A percentile compares a stretch with the other conserved stretches of the same genome.
phyloP scores from a whole-genome alignment of 176 grass and related monocot genomes.

The Leersia perrieri region DNA sequence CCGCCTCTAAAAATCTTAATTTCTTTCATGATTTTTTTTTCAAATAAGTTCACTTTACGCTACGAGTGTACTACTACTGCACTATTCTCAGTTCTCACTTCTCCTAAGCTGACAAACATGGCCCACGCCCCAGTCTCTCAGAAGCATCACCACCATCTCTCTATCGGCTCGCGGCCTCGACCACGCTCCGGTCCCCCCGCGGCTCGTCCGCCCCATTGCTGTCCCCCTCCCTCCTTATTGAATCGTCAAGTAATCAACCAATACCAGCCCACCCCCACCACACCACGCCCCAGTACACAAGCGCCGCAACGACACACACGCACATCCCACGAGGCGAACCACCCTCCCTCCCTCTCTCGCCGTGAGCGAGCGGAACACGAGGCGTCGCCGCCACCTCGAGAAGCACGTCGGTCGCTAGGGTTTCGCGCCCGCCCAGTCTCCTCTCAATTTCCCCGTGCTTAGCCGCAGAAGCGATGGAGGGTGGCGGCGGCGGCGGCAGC shows the following conservation, averaged over 20 bases:
- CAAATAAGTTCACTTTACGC: too few species aligned
- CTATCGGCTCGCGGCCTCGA: too few species aligned
- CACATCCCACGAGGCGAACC: not conserved
- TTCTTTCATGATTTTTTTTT: too few species aligned
- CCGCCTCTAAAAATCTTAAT: too few species aligned
- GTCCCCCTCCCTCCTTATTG: conserved; percentile 41
- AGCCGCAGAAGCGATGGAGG: conserved; percentile 31
- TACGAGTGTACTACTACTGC: too few species aligned
- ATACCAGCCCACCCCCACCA: not conserved
- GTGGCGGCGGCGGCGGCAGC: conserved; percentile 26
- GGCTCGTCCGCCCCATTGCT: too few species aligned
- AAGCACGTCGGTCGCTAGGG: conserved; percentile 20
- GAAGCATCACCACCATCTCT: too few species aligned
- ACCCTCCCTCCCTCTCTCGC: not conserved
- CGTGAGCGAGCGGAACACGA: conserved; percentile 24
- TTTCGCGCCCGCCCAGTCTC: conserved; percentile 18
- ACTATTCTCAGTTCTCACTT: too few species aligned
- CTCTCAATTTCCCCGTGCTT: too few species aligned
- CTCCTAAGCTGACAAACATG: too few species aligned
- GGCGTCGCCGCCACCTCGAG: conserved; percentile 3
- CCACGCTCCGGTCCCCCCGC: too few species aligned
- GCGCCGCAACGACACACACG: not conserved
- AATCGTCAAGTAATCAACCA: conserved; percentile 33
- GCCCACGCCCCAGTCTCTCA: too few species aligned
- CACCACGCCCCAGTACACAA: not conserved